phyloP scores from a whole-genome alignment of 2,329 filamentous ascomycete genomes.

The Apiospora hydei region DNA sequence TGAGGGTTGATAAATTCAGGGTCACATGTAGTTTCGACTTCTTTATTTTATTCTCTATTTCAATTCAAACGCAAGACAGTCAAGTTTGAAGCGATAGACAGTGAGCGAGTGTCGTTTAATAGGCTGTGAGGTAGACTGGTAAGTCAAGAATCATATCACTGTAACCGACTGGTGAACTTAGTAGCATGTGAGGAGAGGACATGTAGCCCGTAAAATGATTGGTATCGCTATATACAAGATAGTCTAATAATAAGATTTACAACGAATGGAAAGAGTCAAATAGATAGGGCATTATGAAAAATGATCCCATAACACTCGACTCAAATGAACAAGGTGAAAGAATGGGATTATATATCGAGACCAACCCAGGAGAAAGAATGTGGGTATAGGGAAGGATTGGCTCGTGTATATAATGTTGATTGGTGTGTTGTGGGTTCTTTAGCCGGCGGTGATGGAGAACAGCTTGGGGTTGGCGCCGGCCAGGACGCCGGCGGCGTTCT shows the following conservation, averaged over 20 bases:
- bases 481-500: conserved; percentile 62
- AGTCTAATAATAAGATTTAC: background rate
- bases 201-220: background rate
- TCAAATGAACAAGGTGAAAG: background rate
- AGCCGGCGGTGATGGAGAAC: conserved; percentile 55
- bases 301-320: background rate
- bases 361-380: background rate
- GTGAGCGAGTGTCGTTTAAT: background rate
- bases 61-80: too few relatives aligned
- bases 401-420: too few relatives aligned
- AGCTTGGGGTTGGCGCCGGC: conserved; percentile 54
- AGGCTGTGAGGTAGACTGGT: background rate
- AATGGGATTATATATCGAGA: background rate
- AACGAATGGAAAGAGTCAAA: conserved; percentile 10
- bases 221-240: background rate
- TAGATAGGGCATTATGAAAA: background rate
- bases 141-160: too few relatives aligned
- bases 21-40: too few relatives aligned
- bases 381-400: background rate
- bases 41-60: too few relatives aligned
- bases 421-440: conserved; percentile 22
- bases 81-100: background rate
- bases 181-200: background rate
- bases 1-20: too few relatives aligned
- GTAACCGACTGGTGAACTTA: background rate